Conservation (phyloP, 1,139 yeast species). For the Sugiyamaella grinbergsii region DNA sequence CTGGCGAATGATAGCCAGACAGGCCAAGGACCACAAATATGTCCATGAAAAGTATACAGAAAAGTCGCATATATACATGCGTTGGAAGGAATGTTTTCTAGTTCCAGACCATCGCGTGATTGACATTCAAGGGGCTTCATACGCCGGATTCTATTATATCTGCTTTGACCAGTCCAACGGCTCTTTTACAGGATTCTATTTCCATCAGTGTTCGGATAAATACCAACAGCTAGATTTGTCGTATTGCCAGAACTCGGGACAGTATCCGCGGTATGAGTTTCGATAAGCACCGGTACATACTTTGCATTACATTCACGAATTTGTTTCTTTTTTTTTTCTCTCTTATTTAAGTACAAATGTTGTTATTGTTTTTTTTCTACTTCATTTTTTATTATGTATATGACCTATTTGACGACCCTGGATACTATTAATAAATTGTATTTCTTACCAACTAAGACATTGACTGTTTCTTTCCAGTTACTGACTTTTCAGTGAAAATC, state of each 20-base stretch:
- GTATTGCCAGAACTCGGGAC: conserved; percentile 49
- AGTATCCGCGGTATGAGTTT: conserved; percentile 40
- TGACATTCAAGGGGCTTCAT: conserved; percentile 68
- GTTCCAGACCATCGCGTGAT: conserved; percentile 77
- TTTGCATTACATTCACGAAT: not conserved
- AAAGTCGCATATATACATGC: conserved; percentile 70
- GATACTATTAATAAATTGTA: conserved; percentile 1
- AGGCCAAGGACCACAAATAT: conserved; percentile 37
- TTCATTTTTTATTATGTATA: too few species aligned
- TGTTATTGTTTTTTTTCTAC: too few species aligned
- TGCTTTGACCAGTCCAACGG: conserved; percentile 80
- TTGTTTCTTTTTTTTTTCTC: not conserved
- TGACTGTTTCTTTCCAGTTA: conserved; percentile 25
- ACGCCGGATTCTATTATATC: conserved; percentile 89
- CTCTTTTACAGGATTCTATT: conserved; percentile 74
- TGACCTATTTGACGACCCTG: conserved; percentile 15
- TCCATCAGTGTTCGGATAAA: conserved; percentile 73
- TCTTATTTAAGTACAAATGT: not conserved
- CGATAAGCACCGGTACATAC: conserved; percentile 28
- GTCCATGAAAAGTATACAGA: conserved; percentile 40
- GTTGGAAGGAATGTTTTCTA: conserved; percentile 91
- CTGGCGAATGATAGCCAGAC: conserved; percentile 48
- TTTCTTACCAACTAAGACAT: too few species aligned
- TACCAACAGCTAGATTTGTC: conserved; percentile 66
- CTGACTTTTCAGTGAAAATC: conserved; percentile 48